These are phyloP conservation scores for Pythium sp. DNA, from an alignment of 352 stramenopile genomes.

Conservation along the genomic window DNA sequence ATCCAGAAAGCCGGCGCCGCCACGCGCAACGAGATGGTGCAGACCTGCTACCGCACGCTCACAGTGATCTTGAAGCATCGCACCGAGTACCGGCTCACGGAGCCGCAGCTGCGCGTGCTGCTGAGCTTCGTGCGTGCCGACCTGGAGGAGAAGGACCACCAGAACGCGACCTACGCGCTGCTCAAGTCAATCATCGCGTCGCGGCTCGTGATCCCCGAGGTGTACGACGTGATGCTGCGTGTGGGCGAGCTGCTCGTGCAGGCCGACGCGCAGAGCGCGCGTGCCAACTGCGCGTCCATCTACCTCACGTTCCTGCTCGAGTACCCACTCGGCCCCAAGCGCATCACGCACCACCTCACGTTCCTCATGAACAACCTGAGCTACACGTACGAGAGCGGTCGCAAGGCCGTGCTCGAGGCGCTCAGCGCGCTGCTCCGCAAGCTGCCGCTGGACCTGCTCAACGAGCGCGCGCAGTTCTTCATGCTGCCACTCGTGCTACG, in stretches of 20 bases:
- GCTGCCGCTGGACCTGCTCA: slow-evolving; percentile 90
- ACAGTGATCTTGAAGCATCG: slow-evolving; percentile 86
- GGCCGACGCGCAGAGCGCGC: slow-evolving; percentile 87
- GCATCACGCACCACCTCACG: slow-evolving; percentile 92
- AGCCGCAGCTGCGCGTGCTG: slow-evolving; percentile 80
- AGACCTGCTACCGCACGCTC: slow-evolving; percentile 94
- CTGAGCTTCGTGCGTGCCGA: slow-evolving; percentile 91
- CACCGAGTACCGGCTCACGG: slow-evolving; percentile 50
- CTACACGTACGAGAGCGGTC: slow-evolving; percentile 94
- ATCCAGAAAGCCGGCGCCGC: slow-evolving; percentile 85
- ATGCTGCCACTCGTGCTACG: slow-evolving; percentile 95
- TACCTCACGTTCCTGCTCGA: slow-evolving; percentile 93
- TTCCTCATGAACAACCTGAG: slow-evolving; percentile 95
- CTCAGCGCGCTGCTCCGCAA: slow-evolving; percentile 89
- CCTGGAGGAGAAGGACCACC: slow-evolving; percentile 91
- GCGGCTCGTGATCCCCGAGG: slow-evolving; percentile 90
- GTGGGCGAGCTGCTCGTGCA: slow-evolving; percentile 93
- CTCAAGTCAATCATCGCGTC: slow-evolving; percentile 91
- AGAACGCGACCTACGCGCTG: slow-evolving; percentile 94
- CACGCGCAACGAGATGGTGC: slow-evolving; percentile 93
- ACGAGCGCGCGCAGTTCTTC: slow-evolving; percentile 92
- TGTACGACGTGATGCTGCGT: slow-evolving; percentile 96
- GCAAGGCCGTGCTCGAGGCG: slow-evolving; percentile 89
- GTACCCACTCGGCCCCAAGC: slow-evolving; percentile 93
- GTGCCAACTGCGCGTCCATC: slow-evolving; percentile 75